A percentile compares a stretch with the other conserved stretches of the same genome.
phyloP scores from a whole-genome alignment of 208 protist species.

The Leishmania braziliensis region DNA sequence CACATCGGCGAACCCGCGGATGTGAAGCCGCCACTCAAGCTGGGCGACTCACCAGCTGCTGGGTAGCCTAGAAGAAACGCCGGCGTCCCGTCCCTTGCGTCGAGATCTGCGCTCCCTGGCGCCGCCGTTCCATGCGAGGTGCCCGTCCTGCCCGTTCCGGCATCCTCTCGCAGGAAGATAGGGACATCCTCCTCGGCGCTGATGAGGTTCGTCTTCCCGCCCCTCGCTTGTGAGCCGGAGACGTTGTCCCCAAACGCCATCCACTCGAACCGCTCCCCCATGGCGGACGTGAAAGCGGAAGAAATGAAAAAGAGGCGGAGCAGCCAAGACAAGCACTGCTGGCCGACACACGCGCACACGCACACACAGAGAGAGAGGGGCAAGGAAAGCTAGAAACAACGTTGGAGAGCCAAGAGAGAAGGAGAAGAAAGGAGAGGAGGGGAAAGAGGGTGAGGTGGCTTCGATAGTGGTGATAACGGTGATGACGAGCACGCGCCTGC shows the following conservation, averaged over 20 bases:
- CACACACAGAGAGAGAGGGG: too few relatives aligned
- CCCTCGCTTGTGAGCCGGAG: background rate
- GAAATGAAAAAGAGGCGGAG: background rate
- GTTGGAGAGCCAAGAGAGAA: constrained; percentile 4
- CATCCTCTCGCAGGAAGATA: constrained; percentile 26
- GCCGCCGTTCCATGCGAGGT: background rate
- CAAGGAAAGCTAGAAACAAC: background rate
- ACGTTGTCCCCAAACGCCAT: constrained; percentile 38
- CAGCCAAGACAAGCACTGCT: background rate
- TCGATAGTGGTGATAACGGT: background rate
- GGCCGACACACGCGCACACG: background rate
- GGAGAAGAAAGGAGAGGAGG: constrained; percentile 2
- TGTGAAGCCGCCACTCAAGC: background rate
- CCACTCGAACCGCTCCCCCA: constrained; percentile 34
- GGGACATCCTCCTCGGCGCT: constrained; percentile 12
- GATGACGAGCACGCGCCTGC: background rate
- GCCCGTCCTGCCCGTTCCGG: background rate
- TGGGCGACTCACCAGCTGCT: background rate
- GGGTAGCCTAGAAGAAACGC: constrained; percentile 11
- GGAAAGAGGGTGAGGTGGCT: background rate
- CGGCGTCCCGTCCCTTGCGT: background rate
- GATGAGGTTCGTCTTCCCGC: too few relatives aligned
- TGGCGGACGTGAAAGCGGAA: background rate
- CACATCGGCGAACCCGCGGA: background rate
- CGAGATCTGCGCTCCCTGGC: background rate